phyloP scores from a whole-genome alignment of 2,329 filamentous ascomycete genomes.

The Thermoascus crustaceus region DNA sequence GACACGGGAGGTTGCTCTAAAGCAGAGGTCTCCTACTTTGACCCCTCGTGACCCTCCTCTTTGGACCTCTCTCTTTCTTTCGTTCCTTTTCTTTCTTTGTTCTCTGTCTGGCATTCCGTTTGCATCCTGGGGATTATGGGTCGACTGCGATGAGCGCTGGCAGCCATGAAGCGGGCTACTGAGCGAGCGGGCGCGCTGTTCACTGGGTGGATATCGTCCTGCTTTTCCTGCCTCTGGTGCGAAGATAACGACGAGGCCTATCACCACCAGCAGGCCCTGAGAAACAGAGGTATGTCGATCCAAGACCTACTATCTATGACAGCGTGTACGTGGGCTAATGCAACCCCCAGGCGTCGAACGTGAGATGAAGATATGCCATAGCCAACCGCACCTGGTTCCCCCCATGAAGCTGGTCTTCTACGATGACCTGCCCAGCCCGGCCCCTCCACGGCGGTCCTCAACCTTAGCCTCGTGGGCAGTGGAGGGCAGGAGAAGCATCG shows the following conservation, averaged over 20 bases:
- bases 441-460: conserved; percentile 21
- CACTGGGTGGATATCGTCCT: conserved; percentile 33
- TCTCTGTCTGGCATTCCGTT: no score
- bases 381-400: conserved; percentile 39
- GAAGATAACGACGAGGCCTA: conserved; percentile 19
- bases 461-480: conserved; percentile 33
- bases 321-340: conserved; percentile 2
- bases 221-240: conserved; percentile 28
- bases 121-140: conserved; percentile 7
- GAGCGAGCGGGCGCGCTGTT: conserved; percentile 33
- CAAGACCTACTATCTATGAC: neutral
- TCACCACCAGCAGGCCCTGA: conserved; percentile 16
- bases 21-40: no score
- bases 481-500: conserved; percentile 30
- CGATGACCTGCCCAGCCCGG: conserved; percentile 31
- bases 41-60: neutral
- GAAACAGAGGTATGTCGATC: conserved; percentile 13
- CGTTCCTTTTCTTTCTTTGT: conserved; percentile 4
- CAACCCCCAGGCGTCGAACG: conserved; percentile 27
- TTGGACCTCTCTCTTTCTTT: conserved; percentile 2
- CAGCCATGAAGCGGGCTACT: conserved; percentile 27
- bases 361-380: conserved; percentile 37
- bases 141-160: conserved; percentile 19
- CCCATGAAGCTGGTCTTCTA: conserved; percentile 39
- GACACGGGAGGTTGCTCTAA: no score